phyloP scores from a whole-genome alignment of 2,329 filamentous ascomycete species.

The Ceratocystis diversiconidia region DNA sequence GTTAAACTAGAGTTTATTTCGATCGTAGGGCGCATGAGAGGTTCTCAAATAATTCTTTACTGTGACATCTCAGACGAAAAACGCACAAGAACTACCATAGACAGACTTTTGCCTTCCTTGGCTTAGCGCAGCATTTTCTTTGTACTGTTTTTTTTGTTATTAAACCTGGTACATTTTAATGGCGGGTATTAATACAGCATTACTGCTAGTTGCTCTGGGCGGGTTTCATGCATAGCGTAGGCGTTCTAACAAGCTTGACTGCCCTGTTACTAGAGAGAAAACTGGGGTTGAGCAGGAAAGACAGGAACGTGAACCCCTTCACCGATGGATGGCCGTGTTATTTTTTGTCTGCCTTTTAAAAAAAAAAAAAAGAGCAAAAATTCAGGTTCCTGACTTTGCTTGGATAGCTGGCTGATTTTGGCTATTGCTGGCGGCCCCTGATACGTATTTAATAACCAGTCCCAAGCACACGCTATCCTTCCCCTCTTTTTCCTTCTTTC shows the following conservation, averaged over 20 bases:
- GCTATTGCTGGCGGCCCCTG: constrained; percentile 9
- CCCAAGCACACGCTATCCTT: background rate
- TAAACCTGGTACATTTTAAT: background rate
- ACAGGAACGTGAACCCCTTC: background rate
- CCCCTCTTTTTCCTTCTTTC: constrained; percentile 11
- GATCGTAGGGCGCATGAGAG: too few relatives aligned
- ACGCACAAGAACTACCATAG: background rate
- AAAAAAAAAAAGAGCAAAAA: background rate
- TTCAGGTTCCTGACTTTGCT: background rate
- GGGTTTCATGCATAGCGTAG: background rate
- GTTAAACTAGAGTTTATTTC: too few relatives aligned
- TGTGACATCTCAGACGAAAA: background rate
- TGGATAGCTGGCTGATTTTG: constrained; percentile 11
- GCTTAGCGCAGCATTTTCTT: background rate
- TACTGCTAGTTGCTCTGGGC: background rate
- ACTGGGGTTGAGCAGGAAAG: background rate
- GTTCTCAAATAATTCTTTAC: too few relatives aligned
- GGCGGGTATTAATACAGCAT: background rate
- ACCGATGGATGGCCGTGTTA: background rate
- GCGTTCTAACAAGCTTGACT: background rate
- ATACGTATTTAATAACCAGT: constrained; percentile 14
- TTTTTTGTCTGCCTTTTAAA: background rate
- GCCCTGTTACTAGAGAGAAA: background rate
- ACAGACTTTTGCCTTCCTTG: background rate
- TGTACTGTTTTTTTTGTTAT: background rate